A percentile compares a stretch with the other conserved stretches of the same genome.
Conservation (phyloP, 2,329 filamentous ascomycete genomes). For the Rhynchosporium secalis region DNA sequence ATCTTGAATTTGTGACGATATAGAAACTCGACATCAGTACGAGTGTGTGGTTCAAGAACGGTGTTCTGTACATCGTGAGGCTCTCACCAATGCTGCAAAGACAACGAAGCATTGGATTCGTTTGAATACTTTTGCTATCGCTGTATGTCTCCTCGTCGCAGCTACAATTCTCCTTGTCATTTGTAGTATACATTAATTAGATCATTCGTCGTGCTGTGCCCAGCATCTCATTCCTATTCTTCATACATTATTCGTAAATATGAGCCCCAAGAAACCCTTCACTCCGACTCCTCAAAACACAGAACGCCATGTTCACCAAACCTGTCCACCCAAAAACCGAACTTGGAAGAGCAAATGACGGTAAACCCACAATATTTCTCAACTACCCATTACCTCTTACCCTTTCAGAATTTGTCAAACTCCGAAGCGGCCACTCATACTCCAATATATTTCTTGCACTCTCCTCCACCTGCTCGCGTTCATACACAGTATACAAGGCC, state of each 20-base stretch:
- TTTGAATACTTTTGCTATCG: neutral
- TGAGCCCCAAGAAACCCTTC: no score
- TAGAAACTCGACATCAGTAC: no score
- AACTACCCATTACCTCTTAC: neutral
- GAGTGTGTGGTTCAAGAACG: no score
- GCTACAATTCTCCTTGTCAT: neutral
- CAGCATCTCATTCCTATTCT: neutral
- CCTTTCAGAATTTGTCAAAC: neutral
- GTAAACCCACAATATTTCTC: neutral
- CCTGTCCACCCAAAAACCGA: no score
- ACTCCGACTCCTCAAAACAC: no score
- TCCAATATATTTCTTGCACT: neutral
- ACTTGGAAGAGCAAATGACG: neutral
- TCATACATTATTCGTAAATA: no score
- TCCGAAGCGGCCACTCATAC: neutral
- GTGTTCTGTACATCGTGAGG: no score
- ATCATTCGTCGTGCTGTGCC: neutral
- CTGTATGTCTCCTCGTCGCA: neutral
- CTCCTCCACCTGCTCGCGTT: conserved; percentile 25
- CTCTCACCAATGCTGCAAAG: no score
- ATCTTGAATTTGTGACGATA: no score
- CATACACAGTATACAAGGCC: conserved; percentile 37
- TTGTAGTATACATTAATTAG: conserved; percentile 2
- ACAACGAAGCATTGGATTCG: no score
- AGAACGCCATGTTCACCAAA: no score